Evolutionary conservation across 2,329 filamentous ascomycete genomes (phyloP), one percentile per base, ranked within the genome.

Genomic region (Byssothecium circinans): DNA sequence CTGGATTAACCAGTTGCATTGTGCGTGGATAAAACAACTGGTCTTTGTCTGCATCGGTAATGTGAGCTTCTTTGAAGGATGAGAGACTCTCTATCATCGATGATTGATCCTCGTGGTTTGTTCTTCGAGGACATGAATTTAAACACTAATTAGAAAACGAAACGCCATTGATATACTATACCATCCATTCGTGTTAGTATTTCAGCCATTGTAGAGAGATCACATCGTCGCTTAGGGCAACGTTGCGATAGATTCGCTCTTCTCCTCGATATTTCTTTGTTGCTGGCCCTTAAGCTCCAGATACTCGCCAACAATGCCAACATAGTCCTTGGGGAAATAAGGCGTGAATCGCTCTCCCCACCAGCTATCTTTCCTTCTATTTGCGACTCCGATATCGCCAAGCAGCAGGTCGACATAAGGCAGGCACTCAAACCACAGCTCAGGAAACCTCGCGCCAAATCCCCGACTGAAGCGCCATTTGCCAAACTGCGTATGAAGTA

Each of bases 361-460:
- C 54, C 55, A 60, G 22, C 43, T 51, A 4, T 43, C 51, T 35
- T 68, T 67, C 37, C 63, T 52, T 7, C 49, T 40, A 35, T 53
- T 57, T 35, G 51, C 4, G 1, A 68, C 33, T 5, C 62, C 58
- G 3, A 68, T 29, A 30, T 68, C 62, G 18, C 41, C 46, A n/a
- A 67, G 34, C 43, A 68, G 37, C n/a, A 63, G 27, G 36, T 67
- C 65, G 2, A 65, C 49, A 32, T 67, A 67, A 12, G 64, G 65
- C 20, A 69, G 34, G 15, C 52, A 56, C 32, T 68, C 64, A 25
- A 67, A 68, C 42, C 58, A 58, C 2, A 69, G 41, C 32, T 69
- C 64, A 0, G 64, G 64, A 15, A 67, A 58, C 0, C 56, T 45
- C 6, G 58, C 58, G 8, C 64, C 65, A 43, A 63, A 67, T 0